These are phyloP conservation scores for Polygonum aviculare DNA, from an alignment of 148 eudicot species.

Conservation along the genomic window DNA sequence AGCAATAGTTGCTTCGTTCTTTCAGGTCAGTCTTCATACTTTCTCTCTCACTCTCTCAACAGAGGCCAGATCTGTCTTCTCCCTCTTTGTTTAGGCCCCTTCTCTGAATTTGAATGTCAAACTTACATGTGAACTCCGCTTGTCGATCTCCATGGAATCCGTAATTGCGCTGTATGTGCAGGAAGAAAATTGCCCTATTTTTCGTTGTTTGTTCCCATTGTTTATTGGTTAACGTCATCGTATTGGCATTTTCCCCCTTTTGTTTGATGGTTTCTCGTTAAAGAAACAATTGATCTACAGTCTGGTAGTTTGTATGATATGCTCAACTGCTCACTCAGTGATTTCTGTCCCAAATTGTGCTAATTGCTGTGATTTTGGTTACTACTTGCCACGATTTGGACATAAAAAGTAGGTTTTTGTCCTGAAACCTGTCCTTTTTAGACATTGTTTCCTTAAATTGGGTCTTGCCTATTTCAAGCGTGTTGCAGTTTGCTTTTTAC, in stretches of 20 bases:
- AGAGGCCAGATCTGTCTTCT: slow-evolving; percentile 1
- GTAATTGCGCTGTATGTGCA: neutral
- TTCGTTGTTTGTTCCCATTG: neutral
- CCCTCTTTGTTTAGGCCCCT: neutral
- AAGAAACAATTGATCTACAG: neutral
- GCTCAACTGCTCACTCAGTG: neutral
- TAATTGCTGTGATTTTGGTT: neutral
- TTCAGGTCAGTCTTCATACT: neutral
- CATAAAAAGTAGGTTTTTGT: neutral
- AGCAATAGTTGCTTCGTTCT: neutral
- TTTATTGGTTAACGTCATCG: neutral
- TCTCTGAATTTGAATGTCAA: neutral
- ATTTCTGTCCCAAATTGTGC: neutral
- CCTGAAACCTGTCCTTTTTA: neutral
- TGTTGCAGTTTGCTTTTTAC: neutral
- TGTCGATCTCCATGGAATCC: slow-evolving; percentile 1
- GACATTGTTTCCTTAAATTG: neutral
- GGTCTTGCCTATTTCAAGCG: neutral
- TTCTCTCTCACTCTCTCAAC: neutral
- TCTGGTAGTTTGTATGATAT: neutral
- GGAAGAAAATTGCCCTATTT: neutral
- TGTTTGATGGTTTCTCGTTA: neutral
- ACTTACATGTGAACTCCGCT: neutral
- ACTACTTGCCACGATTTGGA: neutral
- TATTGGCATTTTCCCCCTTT: neutral